These are phyloP conservation scores for Cylindrotheca closterium DNA, from an alignment of 108 stramenopile genomes.

Conservation along the genomic window DNA sequence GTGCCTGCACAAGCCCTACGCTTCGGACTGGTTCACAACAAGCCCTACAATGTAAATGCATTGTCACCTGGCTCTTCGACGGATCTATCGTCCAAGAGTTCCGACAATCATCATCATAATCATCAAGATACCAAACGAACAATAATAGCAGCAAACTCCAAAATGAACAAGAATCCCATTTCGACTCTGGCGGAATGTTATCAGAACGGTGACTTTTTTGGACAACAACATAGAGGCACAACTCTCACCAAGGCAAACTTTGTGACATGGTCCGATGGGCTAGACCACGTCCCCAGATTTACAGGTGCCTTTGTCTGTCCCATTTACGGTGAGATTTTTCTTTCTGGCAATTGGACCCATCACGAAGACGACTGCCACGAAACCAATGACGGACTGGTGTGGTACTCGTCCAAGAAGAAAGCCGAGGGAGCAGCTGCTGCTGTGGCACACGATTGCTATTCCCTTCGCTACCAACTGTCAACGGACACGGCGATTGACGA, in stretches of 20 bases:
- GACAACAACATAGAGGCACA: not conserved
- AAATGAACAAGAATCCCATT: not conserved
- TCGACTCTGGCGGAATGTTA: not conserved
- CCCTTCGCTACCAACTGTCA: not conserved
- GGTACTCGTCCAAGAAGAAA: conserved; percentile 1
- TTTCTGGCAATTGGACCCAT: not conserved
- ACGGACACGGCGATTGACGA: not conserved
- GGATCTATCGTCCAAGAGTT: not conserved
- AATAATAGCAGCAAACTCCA: not conserved
- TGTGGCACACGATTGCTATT: not conserved
- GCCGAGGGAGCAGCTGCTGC: not conserved
- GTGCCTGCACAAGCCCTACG: not conserved
- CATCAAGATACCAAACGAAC: no score
- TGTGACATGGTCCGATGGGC: not conserved
- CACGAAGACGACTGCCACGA: not conserved
- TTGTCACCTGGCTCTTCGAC: not conserved
- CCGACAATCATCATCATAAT: not conserved
- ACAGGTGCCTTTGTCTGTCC: not conserved
- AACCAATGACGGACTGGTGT: not conserved
- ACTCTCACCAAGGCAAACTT: not conserved
- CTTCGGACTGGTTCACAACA: not conserved
- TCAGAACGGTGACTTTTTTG: not conserved
- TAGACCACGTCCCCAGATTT: not conserved
- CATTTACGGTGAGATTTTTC: not conserved
- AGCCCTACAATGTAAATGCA: not conserved